Base-by-base conservation (phyloP, 345 rosid genomes). In the Orychophragmus violaceus region DNA sequence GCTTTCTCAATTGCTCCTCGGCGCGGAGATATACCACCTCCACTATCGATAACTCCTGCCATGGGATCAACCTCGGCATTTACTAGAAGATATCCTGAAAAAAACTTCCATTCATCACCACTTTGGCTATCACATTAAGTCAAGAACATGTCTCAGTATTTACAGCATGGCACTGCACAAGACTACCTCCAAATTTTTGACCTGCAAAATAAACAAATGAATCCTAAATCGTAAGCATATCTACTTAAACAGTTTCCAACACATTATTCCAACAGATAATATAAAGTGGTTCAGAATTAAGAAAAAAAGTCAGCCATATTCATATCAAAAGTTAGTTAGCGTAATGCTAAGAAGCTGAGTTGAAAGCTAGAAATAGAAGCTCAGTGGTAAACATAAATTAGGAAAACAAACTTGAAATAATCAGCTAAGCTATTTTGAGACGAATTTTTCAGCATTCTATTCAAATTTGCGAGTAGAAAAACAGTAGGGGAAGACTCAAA, bases 21-120 rank as follows among this genome's bases (percentile, higher is more conserved):
- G 52, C 77, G 81, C 8, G 89, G 97, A 80, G 98, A 93, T 84
- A 85, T 90, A 74, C 87, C 96, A 77, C 78, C 87, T 84, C 93
- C 90, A 29, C 87, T 86, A 64, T 93, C 97, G 78, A 87, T 90
- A 84, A 86, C 86, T 81, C 96, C 98, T 77, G 89, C 98, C 98
- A 93, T 93, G 84, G 94, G 86, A 82, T 87, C 97, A 79, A 84
- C 86, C 80, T 93, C 97, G 79, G 96, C 97, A 90, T 93, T 85
- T 72, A 83, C 77, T 78, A 81, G 69, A 68, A 44, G 29, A 76
- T 78, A 76, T 64, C 80, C 86, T 71, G 83, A 41, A 28, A 77
- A 80, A 78, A 81, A n/a, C 80, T 78, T 81, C 78, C 86, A 86
- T 83, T 82, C 91, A 85, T 76, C 59, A 51, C 48, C 29, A 62